These are phyloP conservation scores for Claviceps cyperi DNA, from an alignment of 2,329 filamentous ascomycete genomes.

Conservation along the genomic window DNA sequence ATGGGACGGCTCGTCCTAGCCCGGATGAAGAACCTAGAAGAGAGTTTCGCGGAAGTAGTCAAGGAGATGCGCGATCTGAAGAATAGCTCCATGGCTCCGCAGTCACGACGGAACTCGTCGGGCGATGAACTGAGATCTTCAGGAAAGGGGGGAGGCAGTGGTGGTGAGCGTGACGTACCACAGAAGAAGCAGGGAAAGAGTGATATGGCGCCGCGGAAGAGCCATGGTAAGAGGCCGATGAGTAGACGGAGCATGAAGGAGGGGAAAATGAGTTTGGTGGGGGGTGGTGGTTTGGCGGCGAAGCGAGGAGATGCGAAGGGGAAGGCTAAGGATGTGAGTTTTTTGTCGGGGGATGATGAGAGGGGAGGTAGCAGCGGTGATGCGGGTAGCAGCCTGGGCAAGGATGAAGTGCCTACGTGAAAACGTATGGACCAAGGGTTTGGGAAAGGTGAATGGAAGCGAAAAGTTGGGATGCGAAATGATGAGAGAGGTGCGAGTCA, in stretches of 20 bases:
- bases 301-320: constrained; percentile 23
- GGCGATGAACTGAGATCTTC: constrained; percentile 22
- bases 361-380: constrained; percentile 15
- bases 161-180: constrained; percentile 3
- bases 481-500: too few species aligned
- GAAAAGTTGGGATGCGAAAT: background rate
- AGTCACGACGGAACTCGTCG: constrained; percentile 38
- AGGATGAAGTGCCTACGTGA: constrained; percentile 26
- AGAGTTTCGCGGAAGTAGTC: constrained; percentile 78
- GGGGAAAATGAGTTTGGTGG: constrained; percentile 13
- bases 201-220: constrained; percentile 15
- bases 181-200: constrained; percentile 13
- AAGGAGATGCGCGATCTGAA: constrained; percentile 59
- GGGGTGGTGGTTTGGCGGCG: constrained; percentile 11
- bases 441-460: background rate
- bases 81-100: constrained; percentile 29
- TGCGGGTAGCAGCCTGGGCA: constrained; percentile 16
- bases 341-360: constrained; percentile 23
- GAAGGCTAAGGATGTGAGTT: constrained; percentile 33
- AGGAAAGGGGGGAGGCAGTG: constrained; percentile 14
- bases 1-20: constrained; percentile 73
- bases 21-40: constrained; percentile 84
- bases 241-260: constrained; percentile 31
- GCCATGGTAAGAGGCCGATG: constrained; percentile 16
- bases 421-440: background rate